Percentiles rank a stretch among this genome's conserved stretches.
Conservation (phyloP, 2,329 filamentous ascomycete species). For the Fonsecaea pedrosoi region DNA sequence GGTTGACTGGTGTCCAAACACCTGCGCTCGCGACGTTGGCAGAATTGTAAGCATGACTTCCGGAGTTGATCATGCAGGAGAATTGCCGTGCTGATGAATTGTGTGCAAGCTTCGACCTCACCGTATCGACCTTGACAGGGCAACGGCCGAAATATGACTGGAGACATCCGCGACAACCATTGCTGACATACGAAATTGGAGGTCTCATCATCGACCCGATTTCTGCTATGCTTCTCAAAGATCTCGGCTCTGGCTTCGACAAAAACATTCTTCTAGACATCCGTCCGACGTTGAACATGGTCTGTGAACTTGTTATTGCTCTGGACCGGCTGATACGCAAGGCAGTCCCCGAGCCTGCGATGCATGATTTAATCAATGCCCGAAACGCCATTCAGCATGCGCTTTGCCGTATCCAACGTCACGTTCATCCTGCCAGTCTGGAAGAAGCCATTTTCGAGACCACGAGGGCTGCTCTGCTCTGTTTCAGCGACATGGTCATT, state of each 20-base stretch:
- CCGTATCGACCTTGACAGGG: background rate
- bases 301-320: background rate
- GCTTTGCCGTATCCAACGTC: background rate
- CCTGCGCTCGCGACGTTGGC: background rate
- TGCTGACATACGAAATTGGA: background rate
- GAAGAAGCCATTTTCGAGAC: background rate
- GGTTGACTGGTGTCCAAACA: background rate
- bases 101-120: background rate
- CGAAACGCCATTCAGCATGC: background rate
- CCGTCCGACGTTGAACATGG: background rate
- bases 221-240: background rate
- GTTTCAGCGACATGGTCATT: background rate
- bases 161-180: background rate
- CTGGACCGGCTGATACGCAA: background rate
- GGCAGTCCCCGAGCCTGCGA: background rate
- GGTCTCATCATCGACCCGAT: background rate
- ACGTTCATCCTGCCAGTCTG: background rate
- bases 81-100: background rate
- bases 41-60: background rate
- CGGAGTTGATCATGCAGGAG: background rate
- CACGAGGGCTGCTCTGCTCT: background rate
- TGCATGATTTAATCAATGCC: background rate
- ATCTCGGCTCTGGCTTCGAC: background rate
- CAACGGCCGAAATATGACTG: background rate
- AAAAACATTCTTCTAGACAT: background rate